A percentile compares a stretch with the other conserved stretches of the same genome.
Conservation (phyloP, 2,329 filamentous ascomycete genomes). For the Ophiocordyceps robertsii region DNA sequence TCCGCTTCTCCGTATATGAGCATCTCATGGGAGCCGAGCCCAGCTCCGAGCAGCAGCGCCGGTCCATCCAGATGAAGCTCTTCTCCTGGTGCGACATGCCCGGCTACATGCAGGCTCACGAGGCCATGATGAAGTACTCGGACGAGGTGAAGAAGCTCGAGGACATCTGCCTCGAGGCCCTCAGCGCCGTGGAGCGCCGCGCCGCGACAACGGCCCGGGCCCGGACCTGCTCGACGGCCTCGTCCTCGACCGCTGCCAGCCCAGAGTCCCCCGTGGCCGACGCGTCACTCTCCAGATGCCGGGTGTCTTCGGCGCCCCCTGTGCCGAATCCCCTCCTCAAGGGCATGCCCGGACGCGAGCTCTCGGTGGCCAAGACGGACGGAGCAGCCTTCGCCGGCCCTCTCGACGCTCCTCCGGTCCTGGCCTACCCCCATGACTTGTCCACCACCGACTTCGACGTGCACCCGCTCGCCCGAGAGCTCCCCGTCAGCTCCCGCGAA, state of each 20-base stretch:
- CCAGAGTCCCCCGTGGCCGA: too few species aligned
- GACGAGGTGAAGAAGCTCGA: slow-evolving; percentile 22
- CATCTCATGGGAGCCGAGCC: slow-evolving; percentile 15
- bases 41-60: slow-evolving; percentile 7
- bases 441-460: slow-evolving; percentile 20
- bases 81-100: slow-evolving; percentile 18
- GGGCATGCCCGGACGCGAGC: slow-evolving; percentile 24
- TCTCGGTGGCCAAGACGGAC: slow-evolving; percentile 23
- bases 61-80: slow-evolving; percentile 16
- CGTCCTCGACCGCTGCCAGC: background rate
- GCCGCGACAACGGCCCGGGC: background rate
- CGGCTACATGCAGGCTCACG: slow-evolving; percentile 14
- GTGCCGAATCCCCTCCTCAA: slow-evolving; percentile 28
- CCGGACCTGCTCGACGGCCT: slow-evolving; percentile 1
- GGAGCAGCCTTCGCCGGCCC: slow-evolving; percentile 20
- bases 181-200: slow-evolving; percentile 7
- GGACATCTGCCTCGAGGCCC: slow-evolving; percentile 12
- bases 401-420: slow-evolving; percentile 13
- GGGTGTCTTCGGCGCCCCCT: slow-evolving; percentile 2
- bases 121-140: slow-evolving; percentile 15
- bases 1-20: slow-evolving; percentile 21
- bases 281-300: too few species aligned
- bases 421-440: slow-evolving; percentile 19
- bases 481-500: slow-evolving; percentile 14
- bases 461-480: slow-evolving; percentile 20